These are phyloP conservation scores for Macrophomina tecta DNA, from an alignment of 2,329 filamentous ascomycete genomes.

Conservation along the genomic window DNA sequence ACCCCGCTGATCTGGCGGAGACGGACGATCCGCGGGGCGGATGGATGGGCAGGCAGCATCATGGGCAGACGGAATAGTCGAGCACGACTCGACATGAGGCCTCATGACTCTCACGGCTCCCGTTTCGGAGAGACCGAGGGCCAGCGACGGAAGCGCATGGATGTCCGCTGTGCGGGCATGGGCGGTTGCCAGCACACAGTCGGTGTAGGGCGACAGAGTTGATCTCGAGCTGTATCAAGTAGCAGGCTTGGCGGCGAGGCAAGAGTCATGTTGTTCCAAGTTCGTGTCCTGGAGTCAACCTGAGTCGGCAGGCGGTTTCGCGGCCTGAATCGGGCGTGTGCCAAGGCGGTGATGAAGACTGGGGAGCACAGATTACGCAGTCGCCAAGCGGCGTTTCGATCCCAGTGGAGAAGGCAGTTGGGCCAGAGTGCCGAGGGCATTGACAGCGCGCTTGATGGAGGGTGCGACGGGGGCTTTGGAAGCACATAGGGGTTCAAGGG, in stretches of 20 bases:
- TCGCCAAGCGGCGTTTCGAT: neutral
- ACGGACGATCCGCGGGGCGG: neutral
- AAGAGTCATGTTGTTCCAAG: neutral
- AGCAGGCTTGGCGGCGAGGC: neutral
- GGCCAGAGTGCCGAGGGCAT: neutral
- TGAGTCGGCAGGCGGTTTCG: neutral
- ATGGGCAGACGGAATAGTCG: neutral
- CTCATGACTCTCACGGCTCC: neutral
- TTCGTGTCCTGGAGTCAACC: conserved; percentile 3
- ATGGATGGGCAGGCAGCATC: neutral
- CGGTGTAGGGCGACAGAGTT: neutral
- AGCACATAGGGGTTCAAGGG: neutral
- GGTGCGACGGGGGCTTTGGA: neutral
- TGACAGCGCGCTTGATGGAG: neutral
- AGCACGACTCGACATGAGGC: neutral
- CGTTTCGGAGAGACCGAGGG: neutral
- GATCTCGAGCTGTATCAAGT: neutral
- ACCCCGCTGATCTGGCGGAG: neutral
- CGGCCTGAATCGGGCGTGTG: neutral
- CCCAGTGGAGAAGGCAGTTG: neutral
- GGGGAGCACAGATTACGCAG: neutral
- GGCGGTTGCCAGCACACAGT: neutral
- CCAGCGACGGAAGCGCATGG: neutral
- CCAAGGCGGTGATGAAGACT: neutral
- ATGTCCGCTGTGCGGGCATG: neutral